Base-by-base conservation (phyloP, 257 asterid species). In the Echites panduratus region DNA sequence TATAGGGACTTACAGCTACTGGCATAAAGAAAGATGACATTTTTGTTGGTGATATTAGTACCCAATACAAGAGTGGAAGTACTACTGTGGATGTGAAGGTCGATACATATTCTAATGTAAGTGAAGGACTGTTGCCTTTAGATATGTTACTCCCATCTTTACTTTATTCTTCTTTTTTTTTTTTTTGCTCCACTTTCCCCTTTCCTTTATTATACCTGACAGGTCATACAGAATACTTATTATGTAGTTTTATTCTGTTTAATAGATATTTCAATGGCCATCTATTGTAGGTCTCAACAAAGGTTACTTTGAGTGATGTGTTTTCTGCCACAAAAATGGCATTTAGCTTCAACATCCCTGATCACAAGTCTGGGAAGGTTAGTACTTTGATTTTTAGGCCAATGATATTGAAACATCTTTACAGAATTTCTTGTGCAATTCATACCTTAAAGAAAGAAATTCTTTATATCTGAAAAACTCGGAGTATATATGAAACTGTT, bases 331-430 rank as follows among this genome's bases (percentile, higher is more conserved):
- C 96, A 47, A 90, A 87, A 85, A 84, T 90, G 61, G 89, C 92
- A 26, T 70, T 89, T 73, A 84, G 98, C 85, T 92, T 92, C 88
- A 83, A 58, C 59, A 82, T 92, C 62, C 98, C 98, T 47, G 94
- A 89, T 80, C 83, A 90, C 88, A 92, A 89, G 84, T 88, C 98
- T 26, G 89, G 96, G 74, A 92, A 92, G 98, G 98, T 92, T 20
- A 24, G 70, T 53, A 0, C 9, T 62, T 20, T 66, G 7, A 59
- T 76, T 43, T 32, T 66, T 41, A 52, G 32, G 38, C 27, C 10
- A 22, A 49, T 7, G 7, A 19, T 38, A 38, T 2, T 35, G 53
- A 32, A 57, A 43, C 22, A 16, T n/a, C 45, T 35, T 19, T 64
- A 4, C 22, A 40, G 45, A 11, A 22, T 11, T 17, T 9, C 54